phyloP scores from a whole-genome alignment of 371 early-diverging fungal species.

The Mucor racemosus region DNA sequence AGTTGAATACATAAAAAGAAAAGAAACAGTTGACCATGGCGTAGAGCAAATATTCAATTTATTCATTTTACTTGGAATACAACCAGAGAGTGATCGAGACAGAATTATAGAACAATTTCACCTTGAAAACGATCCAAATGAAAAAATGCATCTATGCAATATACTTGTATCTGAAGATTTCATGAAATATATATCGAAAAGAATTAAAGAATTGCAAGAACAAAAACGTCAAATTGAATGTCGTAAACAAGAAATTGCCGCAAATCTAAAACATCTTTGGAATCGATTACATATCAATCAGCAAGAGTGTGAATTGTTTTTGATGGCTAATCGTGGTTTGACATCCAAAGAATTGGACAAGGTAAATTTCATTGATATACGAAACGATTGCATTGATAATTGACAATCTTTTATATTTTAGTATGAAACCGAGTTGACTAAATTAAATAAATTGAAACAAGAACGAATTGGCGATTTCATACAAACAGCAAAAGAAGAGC shows the following conservation, averaged over 20 bases:
- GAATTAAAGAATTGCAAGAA: conserved; percentile 34
- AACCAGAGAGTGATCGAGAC: conserved; percentile 28
- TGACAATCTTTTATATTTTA: neutral
- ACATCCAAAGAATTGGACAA: conserved; percentile 32
- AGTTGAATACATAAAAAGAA: conserved; percentile 35
- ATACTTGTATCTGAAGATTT: conserved; percentile 24
- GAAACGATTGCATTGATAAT: no score
- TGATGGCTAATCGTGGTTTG: conserved; percentile 33
- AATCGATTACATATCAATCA: conserved; percentile 35
- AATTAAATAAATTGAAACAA: conserved; percentile 35
- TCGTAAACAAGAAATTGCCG: conserved; percentile 40
- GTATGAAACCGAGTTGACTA: conserved; percentile 39
- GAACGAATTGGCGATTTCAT: conserved; percentile 51
- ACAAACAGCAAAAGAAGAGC: conserved; percentile 38
- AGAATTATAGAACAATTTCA: conserved; percentile 20
- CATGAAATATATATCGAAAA: conserved; percentile 18
- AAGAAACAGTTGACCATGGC: conserved; percentile 17
- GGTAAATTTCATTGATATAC: conserved; percentile 11
- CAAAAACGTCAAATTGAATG: conserved; percentile 38
- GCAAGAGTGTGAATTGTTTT: conserved; percentile 30
- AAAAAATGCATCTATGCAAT: conserved; percentile 25
- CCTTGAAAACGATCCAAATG: conserved; percentile 14
- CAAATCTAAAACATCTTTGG: conserved; percentile 43
- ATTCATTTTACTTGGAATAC: conserved; percentile 26
- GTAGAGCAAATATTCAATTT: conserved; percentile 18